Percentiles rank a stretch among this genome's conserved stretches.
These are phyloP conservation scores for Abelmoschus esculentus DNA, from an alignment of 345 rosid genomes.

Conservation along the genomic window DNA sequence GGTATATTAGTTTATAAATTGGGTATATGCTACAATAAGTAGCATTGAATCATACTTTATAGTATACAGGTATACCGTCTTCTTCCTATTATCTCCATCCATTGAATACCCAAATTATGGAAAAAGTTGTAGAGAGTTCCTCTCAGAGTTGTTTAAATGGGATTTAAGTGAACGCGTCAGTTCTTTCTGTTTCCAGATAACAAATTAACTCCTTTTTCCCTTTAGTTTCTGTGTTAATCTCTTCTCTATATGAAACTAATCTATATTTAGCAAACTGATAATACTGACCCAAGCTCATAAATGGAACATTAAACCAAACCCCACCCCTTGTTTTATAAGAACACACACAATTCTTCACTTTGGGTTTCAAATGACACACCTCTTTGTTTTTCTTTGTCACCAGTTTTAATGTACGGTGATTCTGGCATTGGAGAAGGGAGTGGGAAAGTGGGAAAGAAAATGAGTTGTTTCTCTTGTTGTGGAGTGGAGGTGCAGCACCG, in stretches of 20 bases:
- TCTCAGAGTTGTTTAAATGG: neutral
- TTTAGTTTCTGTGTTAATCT: neutral
- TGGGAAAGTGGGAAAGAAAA: neutral
- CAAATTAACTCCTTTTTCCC: neutral
- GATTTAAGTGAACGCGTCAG: neutral
- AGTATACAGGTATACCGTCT: neutral
- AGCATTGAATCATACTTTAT: too few relatives aligned
- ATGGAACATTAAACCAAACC: neutral
- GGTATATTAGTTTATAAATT: too few relatives aligned
- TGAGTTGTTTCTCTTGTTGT: conserved; percentile 16
- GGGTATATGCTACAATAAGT: too few relatives aligned
- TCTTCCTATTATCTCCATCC: neutral
- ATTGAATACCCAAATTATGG: neutral
- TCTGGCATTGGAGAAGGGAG: too few relatives aligned
- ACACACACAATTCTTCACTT: neutral
- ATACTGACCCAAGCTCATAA: neutral
- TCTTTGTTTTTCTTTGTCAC: too few relatives aligned
- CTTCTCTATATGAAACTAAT: neutral
- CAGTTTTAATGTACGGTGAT: too few relatives aligned
- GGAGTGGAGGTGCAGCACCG: neutral
- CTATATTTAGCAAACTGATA: too few relatives aligned
- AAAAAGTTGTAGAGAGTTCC: neutral
- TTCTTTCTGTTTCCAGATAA: neutral
- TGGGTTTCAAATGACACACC: neutral
- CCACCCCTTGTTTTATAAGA: neutral